Percentiles rank a stretch among this genome's conserved stretches.
Evolutionary conservation across 495 filamentous ascomycete species (phyloP).

Genomic region (Alectoria sarmentosa): DNA sequence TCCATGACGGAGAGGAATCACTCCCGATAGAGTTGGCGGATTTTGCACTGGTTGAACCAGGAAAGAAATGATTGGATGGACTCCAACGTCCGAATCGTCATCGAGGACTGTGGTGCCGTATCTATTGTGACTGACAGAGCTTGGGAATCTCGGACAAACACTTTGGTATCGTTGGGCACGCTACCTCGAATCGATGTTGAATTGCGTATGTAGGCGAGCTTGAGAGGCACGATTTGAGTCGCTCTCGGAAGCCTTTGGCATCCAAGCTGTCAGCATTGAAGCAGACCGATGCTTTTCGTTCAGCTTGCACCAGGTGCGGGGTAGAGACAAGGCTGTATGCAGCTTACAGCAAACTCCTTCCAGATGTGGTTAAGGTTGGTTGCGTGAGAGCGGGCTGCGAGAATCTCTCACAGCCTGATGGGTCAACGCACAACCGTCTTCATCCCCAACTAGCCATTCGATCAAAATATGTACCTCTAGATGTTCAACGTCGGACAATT

Average conservation of each 20-base stretch:
- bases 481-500: neutral
- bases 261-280: neutral
- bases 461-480: neutral
- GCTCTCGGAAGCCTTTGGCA: neutral
- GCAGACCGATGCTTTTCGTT: neutral
- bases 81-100: too few species aligned
- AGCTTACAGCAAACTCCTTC: neutral
- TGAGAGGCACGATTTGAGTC: too few species aligned
- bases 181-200: too few species aligned
- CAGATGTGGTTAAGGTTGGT: neutral
- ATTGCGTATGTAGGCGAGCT: too few species aligned
- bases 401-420: neutral
- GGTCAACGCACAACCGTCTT: neutral
- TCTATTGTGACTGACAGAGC: too few species aligned
- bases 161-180: too few species aligned
- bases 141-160: too few species aligned
- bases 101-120: too few species aligned
- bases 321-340: neutral
- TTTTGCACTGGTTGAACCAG: too few species aligned
- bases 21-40: too few species aligned
- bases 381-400: neutral
- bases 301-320: neutral
- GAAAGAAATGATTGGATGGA: too few species aligned
- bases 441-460: neutral
- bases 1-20: too few species aligned